Base-by-base conservation (phyloP, 2,329 filamentous ascomycete genomes). In the Byssothecium circinans region DNA sequence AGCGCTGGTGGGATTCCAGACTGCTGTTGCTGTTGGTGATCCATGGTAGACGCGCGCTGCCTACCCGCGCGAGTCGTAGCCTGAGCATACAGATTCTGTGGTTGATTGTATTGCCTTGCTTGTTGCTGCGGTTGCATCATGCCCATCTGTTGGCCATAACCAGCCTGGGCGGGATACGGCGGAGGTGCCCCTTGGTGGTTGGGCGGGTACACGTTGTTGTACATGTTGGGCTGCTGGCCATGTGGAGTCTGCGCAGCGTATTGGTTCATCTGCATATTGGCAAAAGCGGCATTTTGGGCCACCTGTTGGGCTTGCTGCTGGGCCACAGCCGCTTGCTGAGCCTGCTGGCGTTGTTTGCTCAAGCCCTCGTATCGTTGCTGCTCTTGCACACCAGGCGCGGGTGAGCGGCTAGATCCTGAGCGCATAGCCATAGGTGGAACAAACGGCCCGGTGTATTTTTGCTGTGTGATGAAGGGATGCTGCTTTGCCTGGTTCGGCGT, bases 351-450 rank as follows among this genome's bases (percentile, higher is more conserved):
- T 72, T 96, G 92, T 73, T 96, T 96, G 77, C 90, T 95, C 47
- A 95, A 76, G 30, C 91, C 90, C 67, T 97, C 94, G 14, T 91
- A 92, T 73, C 96, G 90, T 67, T 96, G 89, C 68, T 97, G 94
- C 70, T 96, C 91, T 68, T 96, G 91, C 14, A 95, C 94, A 32
- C 91, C 92, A 4, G 91, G 92, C 5, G 92, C 91, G 12, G 91
- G 89, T 17, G 92, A 95, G 64, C 94, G 91, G 45, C 89, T 79
- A 2, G 89, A 88, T 61, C 88, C 89, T 17, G 90, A 85, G 70
- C 96, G 96, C 50, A 97, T 77, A 65, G 95, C 96, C 91, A 96
- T 96, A 2, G 92, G 92, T 8, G 94, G 94, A 39, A 97, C 89
- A 67, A 99, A 99, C 3, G 91, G 91, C 0, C 91, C 91, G 0